Percentiles rank a stretch among this genome's conserved stretches.
Evolutionary conservation across 2,329 filamentous ascomycete species (phyloP).

Genomic region (Colletotrichum camelliae): DNA sequence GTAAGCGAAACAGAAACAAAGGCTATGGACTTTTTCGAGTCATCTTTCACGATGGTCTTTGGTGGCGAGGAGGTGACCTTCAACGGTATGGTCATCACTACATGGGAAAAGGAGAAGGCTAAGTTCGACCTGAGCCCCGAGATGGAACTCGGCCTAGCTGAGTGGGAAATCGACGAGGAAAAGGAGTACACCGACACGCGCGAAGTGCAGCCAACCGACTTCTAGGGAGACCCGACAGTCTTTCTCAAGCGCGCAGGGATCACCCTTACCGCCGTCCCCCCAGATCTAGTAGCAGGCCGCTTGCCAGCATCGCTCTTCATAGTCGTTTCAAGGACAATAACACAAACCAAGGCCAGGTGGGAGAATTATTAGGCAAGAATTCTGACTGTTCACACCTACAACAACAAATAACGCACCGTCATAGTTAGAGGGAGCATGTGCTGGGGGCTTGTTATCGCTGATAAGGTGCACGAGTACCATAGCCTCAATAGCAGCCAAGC

Average conservation of each 20-base stretch:
- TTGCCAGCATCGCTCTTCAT: background rate
- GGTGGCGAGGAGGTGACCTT: background rate
- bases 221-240: background rate
- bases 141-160: background rate
- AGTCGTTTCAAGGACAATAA: background rate
- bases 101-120: background rate
- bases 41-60: background rate
- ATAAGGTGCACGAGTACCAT: background rate
- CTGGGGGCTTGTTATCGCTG: background rate
- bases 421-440: background rate
- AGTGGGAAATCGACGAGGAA: background rate
- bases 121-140: background rate
- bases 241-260: background rate
- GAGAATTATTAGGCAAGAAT: background rate
- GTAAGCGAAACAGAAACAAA: background rate
- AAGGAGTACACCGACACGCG: background rate
- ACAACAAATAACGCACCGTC: background rate
- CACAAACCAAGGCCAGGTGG: background rate
- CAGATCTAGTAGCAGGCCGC: background rate
- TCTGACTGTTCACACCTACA: background rate
- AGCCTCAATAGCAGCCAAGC: background rate
- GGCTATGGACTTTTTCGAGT: background rate
- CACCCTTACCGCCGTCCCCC: background rate
- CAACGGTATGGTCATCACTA: background rate
- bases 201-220: background rate